phyloP scores from a whole-genome alignment of 78 protist species.

The Trichosphaerium sp. region DNA sequence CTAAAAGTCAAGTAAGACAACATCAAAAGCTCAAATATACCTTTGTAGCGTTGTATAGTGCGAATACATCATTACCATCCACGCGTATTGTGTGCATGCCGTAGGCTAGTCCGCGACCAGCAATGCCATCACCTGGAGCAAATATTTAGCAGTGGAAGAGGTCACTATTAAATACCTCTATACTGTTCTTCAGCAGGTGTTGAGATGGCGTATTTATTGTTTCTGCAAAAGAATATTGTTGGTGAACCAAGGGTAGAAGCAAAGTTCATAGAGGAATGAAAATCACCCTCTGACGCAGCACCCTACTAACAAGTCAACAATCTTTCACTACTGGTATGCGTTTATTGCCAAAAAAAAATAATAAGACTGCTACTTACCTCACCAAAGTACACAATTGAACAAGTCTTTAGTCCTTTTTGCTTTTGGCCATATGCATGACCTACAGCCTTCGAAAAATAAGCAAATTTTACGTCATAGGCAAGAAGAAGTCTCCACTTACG shows the following conservation, averaged over 20 bases:
- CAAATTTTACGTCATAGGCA: no score
- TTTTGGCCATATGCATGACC: constrained; percentile 73
- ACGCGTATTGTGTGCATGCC: constrained; percentile 82
- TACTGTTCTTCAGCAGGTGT: constrained; percentile 78
- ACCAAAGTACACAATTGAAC: constrained; percentile 68
- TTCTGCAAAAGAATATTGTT: constrained; percentile 73
- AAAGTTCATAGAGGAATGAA: constrained; percentile 73
- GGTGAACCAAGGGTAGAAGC: constrained; percentile 60
- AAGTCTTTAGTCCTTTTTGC: not conserved
- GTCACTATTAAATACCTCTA: no score
- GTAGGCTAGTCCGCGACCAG: constrained; percentile 71
- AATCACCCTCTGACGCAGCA: constrained; percentile 86
- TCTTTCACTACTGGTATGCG: no score
- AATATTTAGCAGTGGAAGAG: no score
- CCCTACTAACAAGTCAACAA: no score
- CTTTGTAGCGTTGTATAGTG: constrained; percentile 73
- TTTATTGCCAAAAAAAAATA: no score
- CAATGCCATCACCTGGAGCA: constrained; percentile 36
- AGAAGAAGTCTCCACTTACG: no score
- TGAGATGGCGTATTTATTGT: constrained; percentile 84
- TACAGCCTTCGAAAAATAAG: no score
- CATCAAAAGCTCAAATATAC: constrained; percentile 62
- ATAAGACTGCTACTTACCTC: constrained; percentile 83
- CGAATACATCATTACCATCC: constrained; percentile 92
- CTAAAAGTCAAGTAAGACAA: constrained; percentile 14